phyloP scores from a whole-genome alignment of 208 protist species.

The Trypanosoma cruzi region DNA sequence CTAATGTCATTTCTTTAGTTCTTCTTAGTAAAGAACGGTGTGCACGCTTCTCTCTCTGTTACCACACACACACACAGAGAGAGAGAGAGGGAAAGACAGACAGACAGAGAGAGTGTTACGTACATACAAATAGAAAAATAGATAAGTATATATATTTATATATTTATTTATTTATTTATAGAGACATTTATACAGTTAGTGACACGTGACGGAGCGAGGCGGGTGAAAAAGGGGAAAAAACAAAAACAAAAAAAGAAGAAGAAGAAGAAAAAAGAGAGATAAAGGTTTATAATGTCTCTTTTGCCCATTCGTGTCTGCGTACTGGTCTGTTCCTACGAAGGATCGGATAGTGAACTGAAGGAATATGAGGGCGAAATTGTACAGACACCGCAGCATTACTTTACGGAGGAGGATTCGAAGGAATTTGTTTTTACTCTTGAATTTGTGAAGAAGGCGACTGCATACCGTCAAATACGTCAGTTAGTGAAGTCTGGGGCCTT shows the following conservation, averaged over 20 bases:
- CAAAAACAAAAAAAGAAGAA: neutral
- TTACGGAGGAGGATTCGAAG: constrained; percentile 42
- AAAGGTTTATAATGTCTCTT: no score
- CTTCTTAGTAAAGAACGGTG: neutral
- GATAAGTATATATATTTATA: neutral
- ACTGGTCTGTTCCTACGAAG: constrained; percentile 84
- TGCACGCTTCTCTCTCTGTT: neutral
- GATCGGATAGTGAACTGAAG: constrained; percentile 81
- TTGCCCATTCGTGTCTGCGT: constrained; percentile 72
- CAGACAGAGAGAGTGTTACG: neutral
- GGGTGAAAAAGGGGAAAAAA: neutral
- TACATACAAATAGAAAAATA: neutral
- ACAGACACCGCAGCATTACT: constrained; percentile 85
- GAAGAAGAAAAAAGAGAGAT: neutral
- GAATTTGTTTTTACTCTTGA: constrained; percentile 70
- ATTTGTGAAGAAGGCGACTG: constrained; percentile 81
- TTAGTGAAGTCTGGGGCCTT: constrained; percentile 81
- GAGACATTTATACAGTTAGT: neutral
- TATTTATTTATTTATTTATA: no score
- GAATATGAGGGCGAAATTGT: constrained; percentile 73
- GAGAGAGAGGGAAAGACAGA: neutral
- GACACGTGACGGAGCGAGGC: neutral
- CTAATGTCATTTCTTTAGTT: constrained; percentile 10
- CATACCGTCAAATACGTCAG: constrained; percentile 79
- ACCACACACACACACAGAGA: neutral